These are phyloP conservation scores for Ogataea minuta DNA, from an alignment of 805 yeast species.

Conservation along the genomic window DNA sequence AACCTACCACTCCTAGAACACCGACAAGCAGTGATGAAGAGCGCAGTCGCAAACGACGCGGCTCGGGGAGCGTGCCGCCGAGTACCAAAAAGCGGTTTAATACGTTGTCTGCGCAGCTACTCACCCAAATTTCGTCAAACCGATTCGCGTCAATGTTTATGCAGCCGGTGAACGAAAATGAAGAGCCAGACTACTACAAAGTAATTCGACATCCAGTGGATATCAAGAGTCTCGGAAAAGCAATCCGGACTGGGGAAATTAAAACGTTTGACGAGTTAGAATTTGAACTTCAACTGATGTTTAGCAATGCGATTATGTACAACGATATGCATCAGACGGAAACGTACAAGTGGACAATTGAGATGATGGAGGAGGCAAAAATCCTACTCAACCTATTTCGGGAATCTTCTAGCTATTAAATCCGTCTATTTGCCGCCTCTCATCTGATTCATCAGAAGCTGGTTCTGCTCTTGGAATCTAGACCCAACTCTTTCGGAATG, in stretches of 20 bases:
- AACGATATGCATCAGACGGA: constrained; percentile 60
- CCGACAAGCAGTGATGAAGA: constrained; percentile 11
- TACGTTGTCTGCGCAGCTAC: constrained; percentile 55
- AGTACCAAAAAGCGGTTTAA: constrained; percentile 52
- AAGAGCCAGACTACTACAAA: constrained; percentile 67
- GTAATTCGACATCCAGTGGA: constrained; percentile 66
- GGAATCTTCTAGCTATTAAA: constrained; percentile 35
- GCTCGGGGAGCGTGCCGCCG: constrained; percentile 18
- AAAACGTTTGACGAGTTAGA: constrained; percentile 52
- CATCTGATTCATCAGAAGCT: constrained; percentile 68
- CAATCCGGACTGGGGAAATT: constrained; percentile 58
- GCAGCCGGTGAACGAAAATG: constrained; percentile 63
- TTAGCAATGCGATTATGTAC: constrained; percentile 82
- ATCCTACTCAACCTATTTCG: constrained; percentile 55
- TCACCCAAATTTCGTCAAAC: constrained; percentile 65
- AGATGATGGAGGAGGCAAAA: constrained; percentile 68
- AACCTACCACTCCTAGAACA: constrained; percentile 20
- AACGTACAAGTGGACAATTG: constrained; percentile 58
- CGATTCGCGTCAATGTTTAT: constrained; percentile 72
- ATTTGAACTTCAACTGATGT: constrained; percentile 70
- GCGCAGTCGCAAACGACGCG: constrained; percentile 20
- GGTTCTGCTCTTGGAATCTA: constrained; percentile 97
- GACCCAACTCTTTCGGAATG: constrained; percentile 98
- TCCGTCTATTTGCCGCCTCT: constrained; percentile 29
- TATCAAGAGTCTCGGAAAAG: constrained; percentile 57